Base-by-base conservation (phyloP, 148 eudicot species). In the Gaultheria prostrata region DNA sequence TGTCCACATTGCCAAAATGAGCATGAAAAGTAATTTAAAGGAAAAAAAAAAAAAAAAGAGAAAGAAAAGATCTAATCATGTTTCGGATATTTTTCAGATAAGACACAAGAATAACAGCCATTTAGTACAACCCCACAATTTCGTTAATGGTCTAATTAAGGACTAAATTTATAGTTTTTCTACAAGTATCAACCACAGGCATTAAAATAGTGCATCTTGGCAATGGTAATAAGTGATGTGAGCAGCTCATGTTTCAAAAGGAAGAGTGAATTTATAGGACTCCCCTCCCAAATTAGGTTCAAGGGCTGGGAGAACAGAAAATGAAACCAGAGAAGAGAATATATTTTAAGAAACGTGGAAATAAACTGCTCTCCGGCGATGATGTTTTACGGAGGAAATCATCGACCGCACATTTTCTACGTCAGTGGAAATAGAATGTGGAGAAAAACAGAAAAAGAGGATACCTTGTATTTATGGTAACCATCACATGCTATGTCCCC, bases 401-500 rank as follows among this genome's bases (percentile, higher is more conserved):
- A 61, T 63, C 51, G 14, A 33, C 80, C 80, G 56, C 50, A n/a
- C 15, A 30, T 12, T n/a, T 18, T 8, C 46, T 39, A 33, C 30
- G 65, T n/a, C 7, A 4, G n/a, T 17, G 33, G 73, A 21, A 77
- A 32, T 4, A 26, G 6, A 69, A 45, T 0, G 13, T 59, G 33
- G 1, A 33, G 49, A 4, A 49, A 4, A 30, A 50, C 4, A 21
- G 20, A 18, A 32, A n/a, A 33, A 2, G n/a, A 15, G 6, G n/a
- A 43, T 51, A 92, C 95, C 94, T 92, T 94, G 87, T 92, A 94
- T 83, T 91, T 94, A 80, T 92, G 95, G 82, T 94, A 94, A 21
- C 87, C 89, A 77, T 94, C 98, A 79, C 88, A 86, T 57, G 97
- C 85, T 32, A 89, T 57, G 28, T 94, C 93, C 26, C 92, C 93